These are phyloP conservation scores for Gymnopus androsaceus DNA, from an alignment of 1,284 basidiomycete genomes.

Conservation along the genomic window DNA sequence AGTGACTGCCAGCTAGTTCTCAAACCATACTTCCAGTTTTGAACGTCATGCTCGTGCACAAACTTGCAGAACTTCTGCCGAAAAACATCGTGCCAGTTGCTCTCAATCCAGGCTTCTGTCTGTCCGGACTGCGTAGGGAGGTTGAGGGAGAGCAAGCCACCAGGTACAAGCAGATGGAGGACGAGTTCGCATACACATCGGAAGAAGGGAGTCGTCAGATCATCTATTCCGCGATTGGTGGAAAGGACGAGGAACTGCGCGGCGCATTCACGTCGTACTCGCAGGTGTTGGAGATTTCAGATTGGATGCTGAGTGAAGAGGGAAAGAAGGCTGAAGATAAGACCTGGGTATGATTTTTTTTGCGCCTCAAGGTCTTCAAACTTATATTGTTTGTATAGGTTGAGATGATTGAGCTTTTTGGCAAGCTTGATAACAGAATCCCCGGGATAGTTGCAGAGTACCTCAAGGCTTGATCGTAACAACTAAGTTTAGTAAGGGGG, in stretches of 20 bases:
- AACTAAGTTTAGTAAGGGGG: not conserved
- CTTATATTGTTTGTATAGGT: constrained; percentile 2
- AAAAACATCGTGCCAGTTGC: constrained; percentile 37
- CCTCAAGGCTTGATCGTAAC: constrained; percentile 3
- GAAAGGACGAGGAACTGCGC: constrained; percentile 21
- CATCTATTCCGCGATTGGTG: constrained; percentile 40
- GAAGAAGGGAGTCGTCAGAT: constrained; percentile 46
- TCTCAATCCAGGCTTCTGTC: constrained; percentile 51
- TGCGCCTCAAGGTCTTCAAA: not conserved
- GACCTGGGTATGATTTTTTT: constrained; percentile 34
- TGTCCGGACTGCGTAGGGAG: constrained; percentile 40
- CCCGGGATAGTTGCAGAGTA: not conserved
- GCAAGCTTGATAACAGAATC: constrained; percentile 23
- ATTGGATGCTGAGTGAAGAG: constrained; percentile 32
- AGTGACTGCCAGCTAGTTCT: not conserved
- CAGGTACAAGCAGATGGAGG: constrained; percentile 26
- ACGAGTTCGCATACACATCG: constrained; percentile 32
- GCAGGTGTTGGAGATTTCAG: constrained; percentile 21
- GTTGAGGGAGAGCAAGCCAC: constrained; percentile 19
- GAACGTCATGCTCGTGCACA: constrained; percentile 44
- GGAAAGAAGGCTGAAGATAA: constrained; percentile 41
- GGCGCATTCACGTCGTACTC: constrained; percentile 21
- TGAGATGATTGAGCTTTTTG: constrained; percentile 34
- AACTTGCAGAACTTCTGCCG: constrained; percentile 37
- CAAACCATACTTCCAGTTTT: constrained; percentile 34